phyloP scores from a whole-genome alignment of 192 early-diverging fungal species.

The Funneliformis geosporum region DNA sequence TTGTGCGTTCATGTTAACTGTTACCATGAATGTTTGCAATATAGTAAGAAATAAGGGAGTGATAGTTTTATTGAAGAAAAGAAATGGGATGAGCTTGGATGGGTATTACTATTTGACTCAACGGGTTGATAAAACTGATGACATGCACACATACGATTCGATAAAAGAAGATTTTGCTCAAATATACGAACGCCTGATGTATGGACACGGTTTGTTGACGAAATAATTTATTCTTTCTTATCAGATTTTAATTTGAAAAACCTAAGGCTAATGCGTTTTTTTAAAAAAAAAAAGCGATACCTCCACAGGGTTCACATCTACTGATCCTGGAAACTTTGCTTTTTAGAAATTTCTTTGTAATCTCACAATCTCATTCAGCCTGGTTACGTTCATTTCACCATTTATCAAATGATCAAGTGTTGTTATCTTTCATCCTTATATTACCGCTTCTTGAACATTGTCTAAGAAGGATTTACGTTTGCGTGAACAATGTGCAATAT shows the following conservation, averaged over 20 bases:
- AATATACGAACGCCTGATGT: constrained; percentile 21
- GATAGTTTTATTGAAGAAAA: constrained; percentile 10
- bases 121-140: neutral
- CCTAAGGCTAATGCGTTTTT: neutral
- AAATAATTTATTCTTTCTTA: neutral
- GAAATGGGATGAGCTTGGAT: neutral
- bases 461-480: constrained; percentile 29
- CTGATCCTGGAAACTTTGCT: neutral
- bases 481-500: constrained; percentile 19
- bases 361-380: neutral
- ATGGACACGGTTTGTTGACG: constrained; percentile 17
- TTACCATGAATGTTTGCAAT: constrained; percentile 9
- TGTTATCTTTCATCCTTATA: constrained; percentile 22
- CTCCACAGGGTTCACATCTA: neutral
- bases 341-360: constrained; percentile 16
- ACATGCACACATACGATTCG: neutral
- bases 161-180: neutral
- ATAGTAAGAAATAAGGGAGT: neutral
- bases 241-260: neutral
- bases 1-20: constrained; percentile 15
- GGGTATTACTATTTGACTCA: neutral
- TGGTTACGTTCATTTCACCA: constrained; percentile 24
- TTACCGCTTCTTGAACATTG: constrained; percentile 30
- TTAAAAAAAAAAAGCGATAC: neutral
- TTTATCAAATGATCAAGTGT: neutral